Percentiles rank a stretch among this genome's conserved stretches.
These are phyloP conservation scores for Penicillium subrubescens DNA, from an alignment of 495 filamentous ascomycete species.

Conservation along the genomic window DNA sequence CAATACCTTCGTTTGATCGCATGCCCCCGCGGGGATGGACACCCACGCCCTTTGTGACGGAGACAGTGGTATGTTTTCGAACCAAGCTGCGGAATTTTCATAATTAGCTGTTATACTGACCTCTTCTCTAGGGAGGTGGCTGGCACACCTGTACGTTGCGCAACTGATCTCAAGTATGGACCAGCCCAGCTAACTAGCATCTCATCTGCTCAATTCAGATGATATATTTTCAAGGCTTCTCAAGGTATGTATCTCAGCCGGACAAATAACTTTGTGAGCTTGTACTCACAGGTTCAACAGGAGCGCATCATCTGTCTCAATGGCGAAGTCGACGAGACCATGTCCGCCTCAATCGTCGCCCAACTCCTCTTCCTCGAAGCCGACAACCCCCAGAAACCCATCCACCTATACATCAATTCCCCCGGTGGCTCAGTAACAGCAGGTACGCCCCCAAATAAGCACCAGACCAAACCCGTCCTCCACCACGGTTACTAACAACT, in stretches of 20 bases:
- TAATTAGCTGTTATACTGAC: background rate
- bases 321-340: conserved; percentile 82
- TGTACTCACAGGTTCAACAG: conserved; percentile 35
- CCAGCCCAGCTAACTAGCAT: conserved; percentile 13
- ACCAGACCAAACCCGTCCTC: background rate
- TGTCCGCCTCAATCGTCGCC: conserved; percentile 88
- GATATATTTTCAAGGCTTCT: conserved; percentile 83
- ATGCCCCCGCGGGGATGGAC: conserved; percentile 56
- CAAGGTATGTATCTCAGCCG: conserved; percentile 51
- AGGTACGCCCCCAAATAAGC: conserved; percentile 35
- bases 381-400: conserved; percentile 89
- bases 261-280: background rate
- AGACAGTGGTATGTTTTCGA: conserved; percentile 69
- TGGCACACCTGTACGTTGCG: conserved; percentile 79
- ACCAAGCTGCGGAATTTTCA: conserved; percentile 34
- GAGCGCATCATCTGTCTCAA: conserved; percentile 97
- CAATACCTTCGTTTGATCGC: conserved; percentile 37
- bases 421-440: conserved; percentile 96
- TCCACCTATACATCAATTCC: conserved; percentile 96
- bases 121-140: conserved; percentile 67
- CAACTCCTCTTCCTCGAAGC: conserved; percentile 98
- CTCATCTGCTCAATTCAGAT: conserved; percentile 50
- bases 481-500: too few relatives aligned
- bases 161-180: background rate
- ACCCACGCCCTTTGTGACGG: conserved; percentile 74